A percentile compares a stretch with the other conserved stretches of the same genome.
These are phyloP conservation scores for Austroboletus eburneus DNA, from an alignment of 768 basidiomycete genomes.

Conservation along the genomic window DNA sequence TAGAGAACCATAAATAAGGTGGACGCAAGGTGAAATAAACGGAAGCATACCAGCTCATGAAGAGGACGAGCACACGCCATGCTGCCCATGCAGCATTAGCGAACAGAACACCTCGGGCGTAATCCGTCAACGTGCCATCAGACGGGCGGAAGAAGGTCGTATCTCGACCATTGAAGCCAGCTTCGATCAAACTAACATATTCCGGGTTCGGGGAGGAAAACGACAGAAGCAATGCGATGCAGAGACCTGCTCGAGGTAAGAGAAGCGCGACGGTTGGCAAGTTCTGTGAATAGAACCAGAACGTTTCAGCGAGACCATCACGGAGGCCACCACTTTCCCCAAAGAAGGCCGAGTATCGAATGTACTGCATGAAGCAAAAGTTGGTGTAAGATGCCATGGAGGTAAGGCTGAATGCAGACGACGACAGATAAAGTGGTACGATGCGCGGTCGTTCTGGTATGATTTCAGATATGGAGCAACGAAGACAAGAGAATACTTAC, in stretches of 20 bases:
- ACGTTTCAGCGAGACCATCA: constrained; percentile 76
- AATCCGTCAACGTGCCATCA: constrained; percentile 66
- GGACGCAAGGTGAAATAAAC: not conserved
- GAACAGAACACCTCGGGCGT: constrained; percentile 74
- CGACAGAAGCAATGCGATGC: constrained; percentile 64
- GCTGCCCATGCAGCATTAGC: constrained; percentile 81
- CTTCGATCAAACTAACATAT: constrained; percentile 43
- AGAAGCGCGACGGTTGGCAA: constrained; percentile 77
- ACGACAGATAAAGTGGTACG: constrained; percentile 78
- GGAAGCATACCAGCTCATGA: constrained; percentile 56
- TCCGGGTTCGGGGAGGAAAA: constrained; percentile 51
- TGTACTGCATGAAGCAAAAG: constrained; percentile 80
- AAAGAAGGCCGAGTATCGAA: constrained; percentile 67
- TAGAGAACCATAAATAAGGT: constrained; percentile 22
- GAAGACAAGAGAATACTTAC: constrained; percentile 46
- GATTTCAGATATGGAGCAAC: constrained; percentile 3
- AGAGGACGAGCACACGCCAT: constrained; percentile 66
- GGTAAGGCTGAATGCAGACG: constrained; percentile 70
- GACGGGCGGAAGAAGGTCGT: constrained; percentile 64
- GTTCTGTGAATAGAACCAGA: constrained; percentile 82
- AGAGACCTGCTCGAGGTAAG: constrained; percentile 76
- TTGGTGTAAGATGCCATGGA: constrained; percentile 76
- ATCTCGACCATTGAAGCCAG: constrained; percentile 54
- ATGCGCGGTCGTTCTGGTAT: constrained; percentile 74
- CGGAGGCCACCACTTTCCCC: constrained; percentile 45